Evolutionary conservation across 108 stramenopile species (phyloP).

Genomic region (Asterionellopsis glacialis): DNA sequence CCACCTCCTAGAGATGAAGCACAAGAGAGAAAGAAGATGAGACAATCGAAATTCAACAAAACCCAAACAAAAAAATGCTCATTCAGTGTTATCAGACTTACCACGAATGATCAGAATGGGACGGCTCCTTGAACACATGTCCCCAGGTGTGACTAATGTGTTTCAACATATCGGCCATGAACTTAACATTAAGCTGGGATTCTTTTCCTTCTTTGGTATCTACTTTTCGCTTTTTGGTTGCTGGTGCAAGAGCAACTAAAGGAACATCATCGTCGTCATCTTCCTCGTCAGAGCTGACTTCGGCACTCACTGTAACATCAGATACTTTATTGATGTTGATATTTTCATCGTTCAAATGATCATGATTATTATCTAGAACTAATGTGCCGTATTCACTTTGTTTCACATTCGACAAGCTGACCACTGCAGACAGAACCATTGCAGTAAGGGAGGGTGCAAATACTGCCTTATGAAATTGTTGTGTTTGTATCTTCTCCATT

Average conservation of each 20-base stretch:
- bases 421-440: slow-evolving; percentile 63
- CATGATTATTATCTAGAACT: not conserved
- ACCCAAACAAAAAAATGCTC: no score
- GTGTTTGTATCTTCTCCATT: slow-evolving; percentile 71
- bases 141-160: slow-evolving; percentile 71
- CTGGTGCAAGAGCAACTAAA: slow-evolving; percentile 17
- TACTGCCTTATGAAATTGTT: slow-evolving; percentile 49
- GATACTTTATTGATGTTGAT: not conserved
- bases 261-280: slow-evolving; percentile 56
- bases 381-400: slow-evolving; percentile 18
- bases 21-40: not conserved
- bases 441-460: slow-evolving; percentile 62
- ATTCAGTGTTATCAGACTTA: slow-evolving; percentile 17
- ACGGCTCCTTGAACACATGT: slow-evolving; percentile 67
- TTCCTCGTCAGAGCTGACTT: slow-evolving; percentile 29
- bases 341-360: not conserved
- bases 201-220: not conserved
- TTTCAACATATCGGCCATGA: slow-evolving; percentile 48
- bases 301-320: not conserved
- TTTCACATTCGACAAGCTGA: slow-evolving; percentile 25
- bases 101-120: slow-evolving; percentile 76
- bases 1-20: slow-evolving; percentile 45
- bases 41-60: not conserved
- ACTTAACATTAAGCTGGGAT: slow-evolving; percentile 23
- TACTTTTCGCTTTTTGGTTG: slow-evolving; percentile 14